Evolutionary conservation across 2,329 filamentous ascomycete genomes (phyloP), one percentile per base, ranked within the genome.

Genomic region (Claviceps citrina): DNA sequence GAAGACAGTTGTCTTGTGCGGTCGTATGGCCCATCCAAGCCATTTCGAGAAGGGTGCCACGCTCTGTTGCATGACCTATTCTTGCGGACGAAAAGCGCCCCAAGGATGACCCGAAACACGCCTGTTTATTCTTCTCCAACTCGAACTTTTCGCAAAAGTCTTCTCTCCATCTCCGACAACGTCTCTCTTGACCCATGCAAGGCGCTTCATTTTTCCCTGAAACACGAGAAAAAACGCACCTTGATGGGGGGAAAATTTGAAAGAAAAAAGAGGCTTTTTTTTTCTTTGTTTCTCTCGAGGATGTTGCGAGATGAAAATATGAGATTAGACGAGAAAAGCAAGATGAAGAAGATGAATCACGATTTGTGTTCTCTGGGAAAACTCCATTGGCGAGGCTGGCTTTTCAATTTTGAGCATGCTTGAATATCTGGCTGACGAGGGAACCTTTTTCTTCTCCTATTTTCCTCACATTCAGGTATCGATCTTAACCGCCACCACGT

Each of bases 401-500:
- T 45, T 45, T 45, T 43, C 40, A 31, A 44, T 55, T 58, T 71
- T 47, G 75, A 79, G 76, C 75, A 79, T 78, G 70, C 70, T 64
- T 64, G 66, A 66, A 61, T 58, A 61, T 68, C 66, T 69, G 71
- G 73, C 75, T 78, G 72, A 79, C 70, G 60, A 65, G 60, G 61
- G 59, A 57, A 62, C 64, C 51, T 51, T 59, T 54, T 55, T 48
- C 63, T 51, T 50, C 59, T 53, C 54, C 48, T 22, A 31, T 24
- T 26, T 27, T 36, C 38, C 27, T 39, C 31, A 32, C 20, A 32
- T 38, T 64, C 66, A 79, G 75, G 76, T 77, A 79, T 80, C 67
- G 76, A 81, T 76, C 70, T 81, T 58, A 69, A 78, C 65, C 67
- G 68, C 55, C 76, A 81, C 67, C 77, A 81, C 65, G 72, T 77